A percentile compares a stretch with the other conserved stretches of the same genome.
phyloP scores from a whole-genome alignment of 1,284 basidiomycete species.

The Taiwanofungus camphoratus region DNA sequence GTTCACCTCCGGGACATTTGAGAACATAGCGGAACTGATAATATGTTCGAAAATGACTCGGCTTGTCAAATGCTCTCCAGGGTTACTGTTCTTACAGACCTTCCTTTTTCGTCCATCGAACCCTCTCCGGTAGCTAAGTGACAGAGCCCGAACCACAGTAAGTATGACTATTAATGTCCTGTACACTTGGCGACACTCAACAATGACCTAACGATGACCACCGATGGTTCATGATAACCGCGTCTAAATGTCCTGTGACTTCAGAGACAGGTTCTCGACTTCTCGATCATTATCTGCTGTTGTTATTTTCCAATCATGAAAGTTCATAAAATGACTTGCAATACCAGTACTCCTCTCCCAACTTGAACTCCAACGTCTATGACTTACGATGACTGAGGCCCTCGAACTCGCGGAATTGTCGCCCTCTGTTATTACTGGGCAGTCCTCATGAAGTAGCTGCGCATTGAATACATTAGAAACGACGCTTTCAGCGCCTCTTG shows the following conservation, averaged over 20 bases:
- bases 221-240: background rate
- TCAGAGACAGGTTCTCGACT: background rate
- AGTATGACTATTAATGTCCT: background rate
- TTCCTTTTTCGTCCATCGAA: background rate
- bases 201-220: background rate
- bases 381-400: background rate
- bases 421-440: background rate
- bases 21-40: too few species aligned
- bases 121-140: background rate
- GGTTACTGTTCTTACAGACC: background rate
- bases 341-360: background rate
- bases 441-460: background rate
- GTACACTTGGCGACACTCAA: background rate
- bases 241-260: background rate
- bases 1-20: too few species aligned
- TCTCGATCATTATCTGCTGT: background rate
- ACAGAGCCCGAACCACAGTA: background rate
- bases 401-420: background rate
- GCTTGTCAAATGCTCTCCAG: background rate
- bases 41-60: too few species aligned
- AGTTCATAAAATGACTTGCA: background rate
- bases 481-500: slow-evolving; percentile 6
- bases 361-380: background rate
- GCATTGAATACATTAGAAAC: slow-evolving; percentile 1
- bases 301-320: background rate